A percentile compares a stretch with the other conserved stretches of the same genome.
Conservation (phyloP, 2,329 filamentous ascomycete species). For the Penicillium sp. region DNA sequence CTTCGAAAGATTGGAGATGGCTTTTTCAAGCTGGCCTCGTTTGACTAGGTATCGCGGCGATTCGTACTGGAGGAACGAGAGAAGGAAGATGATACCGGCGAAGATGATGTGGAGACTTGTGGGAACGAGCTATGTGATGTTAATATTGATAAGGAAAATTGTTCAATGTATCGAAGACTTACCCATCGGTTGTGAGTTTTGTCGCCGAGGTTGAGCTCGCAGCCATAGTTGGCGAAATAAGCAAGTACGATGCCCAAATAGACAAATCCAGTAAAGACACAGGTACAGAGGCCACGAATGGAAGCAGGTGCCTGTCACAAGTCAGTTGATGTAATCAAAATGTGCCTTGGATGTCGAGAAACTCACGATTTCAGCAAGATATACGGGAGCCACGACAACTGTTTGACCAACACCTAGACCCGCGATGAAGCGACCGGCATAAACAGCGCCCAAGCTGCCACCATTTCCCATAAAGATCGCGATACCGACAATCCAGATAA, state of each 20-base stretch:
- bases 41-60: conserved; percentile 72
- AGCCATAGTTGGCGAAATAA: conserved; percentile 72
- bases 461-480: conserved; percentile 46
- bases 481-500: conserved; percentile 44
- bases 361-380: conserved; percentile 65
- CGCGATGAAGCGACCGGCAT: conserved; percentile 47
- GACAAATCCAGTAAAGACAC: conserved; percentile 67
- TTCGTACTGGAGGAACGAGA: conserved; percentile 68
- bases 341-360: background rate
- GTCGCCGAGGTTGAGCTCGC: conserved; percentile 51
- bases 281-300: conserved; percentile 71
- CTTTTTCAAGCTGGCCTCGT: conserved; percentile 55
- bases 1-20: conserved; percentile 45
- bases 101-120: conserved; percentile 77
- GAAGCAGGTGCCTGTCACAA: conserved; percentile 55
- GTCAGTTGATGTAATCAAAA: background rate
- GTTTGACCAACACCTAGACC: conserved; percentile 47
- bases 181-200: conserved; percentile 50
- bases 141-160: background rate
- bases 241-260: conserved; percentile 69
- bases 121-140: conserved; percentile 51
- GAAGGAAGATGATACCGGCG: conserved; percentile 66
- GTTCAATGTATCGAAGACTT: conserved; percentile 25
- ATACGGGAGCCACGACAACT: conserved; percentile 58
- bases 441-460: conserved; percentile 41